phyloP scores from a whole-genome alignment of 2,329 filamentous ascomycete genomes.

The Epichloe bromicola region DNA sequence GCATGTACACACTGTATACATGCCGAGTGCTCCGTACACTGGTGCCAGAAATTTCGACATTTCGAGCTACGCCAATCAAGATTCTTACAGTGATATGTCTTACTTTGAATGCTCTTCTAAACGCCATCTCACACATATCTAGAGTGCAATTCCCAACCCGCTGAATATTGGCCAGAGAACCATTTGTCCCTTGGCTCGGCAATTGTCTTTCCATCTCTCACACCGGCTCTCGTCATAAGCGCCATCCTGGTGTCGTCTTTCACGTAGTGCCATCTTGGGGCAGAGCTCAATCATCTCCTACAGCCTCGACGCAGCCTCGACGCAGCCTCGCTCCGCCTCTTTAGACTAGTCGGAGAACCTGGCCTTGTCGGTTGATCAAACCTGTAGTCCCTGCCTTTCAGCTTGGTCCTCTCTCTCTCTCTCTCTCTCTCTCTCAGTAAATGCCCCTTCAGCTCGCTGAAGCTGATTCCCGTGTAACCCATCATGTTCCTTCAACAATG shows the following conservation, averaged over 20 bases:
- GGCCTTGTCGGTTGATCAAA: background rate
- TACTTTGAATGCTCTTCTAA: no score
- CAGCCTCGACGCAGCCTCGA: background rate
- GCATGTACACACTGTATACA: no score
- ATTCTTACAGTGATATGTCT: no score
- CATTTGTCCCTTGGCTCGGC: background rate
- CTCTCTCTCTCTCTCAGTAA: background rate
- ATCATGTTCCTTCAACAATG: slow-evolving; percentile 1
- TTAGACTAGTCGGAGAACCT: background rate
- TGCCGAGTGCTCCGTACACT: no score
- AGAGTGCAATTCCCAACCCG: background rate
- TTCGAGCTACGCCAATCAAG: no score
- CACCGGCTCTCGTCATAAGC: background rate
- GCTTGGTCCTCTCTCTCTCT: background rate
- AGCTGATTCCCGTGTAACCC: background rate
- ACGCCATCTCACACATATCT: background rate
- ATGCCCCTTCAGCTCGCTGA: background rate
- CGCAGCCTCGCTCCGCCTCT: background rate
- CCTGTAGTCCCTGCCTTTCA: background rate
- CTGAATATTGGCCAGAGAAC: background rate
- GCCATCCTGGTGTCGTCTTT: no score
- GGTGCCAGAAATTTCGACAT: no score
- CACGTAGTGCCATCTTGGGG: background rate
- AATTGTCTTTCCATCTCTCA: background rate
- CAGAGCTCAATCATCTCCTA: background rate